Evolutionary conservation across 139 green algal species (phyloP).

Genomic region (Volvox africanus): DNA sequence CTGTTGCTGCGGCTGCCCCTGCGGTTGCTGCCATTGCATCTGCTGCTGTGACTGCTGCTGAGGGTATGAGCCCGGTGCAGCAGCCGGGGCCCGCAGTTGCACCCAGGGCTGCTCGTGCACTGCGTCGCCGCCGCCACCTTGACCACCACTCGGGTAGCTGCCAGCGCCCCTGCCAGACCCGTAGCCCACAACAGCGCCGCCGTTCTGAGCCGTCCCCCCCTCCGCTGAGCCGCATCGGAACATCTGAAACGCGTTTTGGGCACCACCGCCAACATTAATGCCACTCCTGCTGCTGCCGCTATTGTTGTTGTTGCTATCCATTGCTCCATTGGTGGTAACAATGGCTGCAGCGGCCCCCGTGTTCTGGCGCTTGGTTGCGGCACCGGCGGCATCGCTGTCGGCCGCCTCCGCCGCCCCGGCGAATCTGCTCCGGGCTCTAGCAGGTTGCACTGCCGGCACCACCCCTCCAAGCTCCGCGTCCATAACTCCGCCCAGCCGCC

Average conservation of each 20-base stretch:
- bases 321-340: neutral
- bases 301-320: neutral
- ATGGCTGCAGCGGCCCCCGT: neutral
- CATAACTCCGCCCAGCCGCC: neutral
- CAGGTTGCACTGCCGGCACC: slow-evolving; percentile 30
- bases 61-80: too few relatives aligned
- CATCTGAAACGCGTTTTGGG: neutral
- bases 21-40: neutral
- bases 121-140: neutral
- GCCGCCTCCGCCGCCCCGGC: neutral
- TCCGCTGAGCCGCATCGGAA: neutral
- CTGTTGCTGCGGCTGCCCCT: slow-evolving; percentile 3
- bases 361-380: slow-evolving; percentile 27
- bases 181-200: neutral
- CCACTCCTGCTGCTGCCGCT: neutral
- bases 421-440: neutral
- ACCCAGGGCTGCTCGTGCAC: neutral
- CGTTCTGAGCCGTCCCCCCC: neutral
- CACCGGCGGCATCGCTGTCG: neutral
- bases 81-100: neutral
- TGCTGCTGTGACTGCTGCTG: slow-evolving; percentile 9
- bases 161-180: neutral
- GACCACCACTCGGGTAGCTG: neutral
- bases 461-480: slow-evolving; percentile 25
- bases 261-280: neutral